phyloP scores from a whole-genome alignment of 305 asterid genomes.

The Fraxinus platypoda region DNA sequence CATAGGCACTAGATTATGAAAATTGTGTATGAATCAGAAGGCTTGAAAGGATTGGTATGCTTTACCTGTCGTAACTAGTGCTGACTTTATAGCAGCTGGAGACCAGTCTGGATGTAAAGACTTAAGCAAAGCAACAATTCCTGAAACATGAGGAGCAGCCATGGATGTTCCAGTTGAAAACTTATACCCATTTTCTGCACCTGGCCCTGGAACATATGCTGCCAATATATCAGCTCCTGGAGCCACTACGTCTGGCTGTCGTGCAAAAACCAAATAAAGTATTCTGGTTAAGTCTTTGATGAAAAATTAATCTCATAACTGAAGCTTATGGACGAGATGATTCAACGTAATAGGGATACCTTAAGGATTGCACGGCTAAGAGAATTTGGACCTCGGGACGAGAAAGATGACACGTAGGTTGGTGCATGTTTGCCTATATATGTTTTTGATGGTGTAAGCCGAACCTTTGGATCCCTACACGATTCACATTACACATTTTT shows the following conservation, averaged over 20 bases:
- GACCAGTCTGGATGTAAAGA: conserved; percentile 50
- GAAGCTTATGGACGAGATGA: background rate
- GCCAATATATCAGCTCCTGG: conserved; percentile 41
- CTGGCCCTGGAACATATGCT: conserved; percentile 1
- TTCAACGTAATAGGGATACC: conserved; percentile 8
- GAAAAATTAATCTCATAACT: background rate
- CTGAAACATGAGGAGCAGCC: conserved; percentile 27
- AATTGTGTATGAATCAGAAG: background rate
- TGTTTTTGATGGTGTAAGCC: conserved; percentile 5
- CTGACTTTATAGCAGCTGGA: conserved; percentile 57
- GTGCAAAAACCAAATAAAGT: background rate
- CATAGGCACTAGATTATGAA: background rate
- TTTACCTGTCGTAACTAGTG: conserved; percentile 55
- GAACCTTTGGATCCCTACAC: conserved; percentile 3
- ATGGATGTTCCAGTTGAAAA: conserved; percentile 25
- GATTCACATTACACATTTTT: background rate
- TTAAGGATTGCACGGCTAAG: conserved; percentile 17
- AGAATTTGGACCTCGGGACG: conserved; percentile 17
- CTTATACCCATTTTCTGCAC: background rate
- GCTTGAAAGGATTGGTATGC: background rate
- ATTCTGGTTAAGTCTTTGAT: background rate
- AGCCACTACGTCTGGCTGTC: conserved; percentile 36
- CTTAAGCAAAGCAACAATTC: conserved; percentile 44
- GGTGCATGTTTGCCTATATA: conserved; percentile 14
- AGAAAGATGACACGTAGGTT: conserved; percentile 6